phyloP scores from a whole-genome alignment of 495 filamentous ascomycete species.

The Penicillium flavigenum region DNA sequence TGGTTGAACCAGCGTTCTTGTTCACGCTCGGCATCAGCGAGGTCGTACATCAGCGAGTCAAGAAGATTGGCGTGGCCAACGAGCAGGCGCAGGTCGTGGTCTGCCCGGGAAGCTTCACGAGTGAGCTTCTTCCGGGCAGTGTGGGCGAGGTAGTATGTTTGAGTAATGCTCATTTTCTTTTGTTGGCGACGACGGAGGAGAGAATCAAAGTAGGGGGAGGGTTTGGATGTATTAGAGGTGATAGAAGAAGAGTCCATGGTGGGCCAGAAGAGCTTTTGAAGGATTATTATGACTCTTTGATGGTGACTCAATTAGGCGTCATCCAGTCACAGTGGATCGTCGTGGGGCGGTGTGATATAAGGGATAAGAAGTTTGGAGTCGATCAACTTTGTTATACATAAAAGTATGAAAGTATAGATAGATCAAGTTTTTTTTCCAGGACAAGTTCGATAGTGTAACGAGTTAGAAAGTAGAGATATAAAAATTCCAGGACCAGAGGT shows the following conservation, averaged over 20 bases:
- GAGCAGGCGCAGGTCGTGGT: constrained; percentile 91
- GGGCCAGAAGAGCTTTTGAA: constrained; percentile 9
- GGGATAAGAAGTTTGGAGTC: neutral
- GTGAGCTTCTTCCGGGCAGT: constrained; percentile 95
- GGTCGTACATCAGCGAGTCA: constrained; percentile 92
- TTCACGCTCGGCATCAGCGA: constrained; percentile 89
- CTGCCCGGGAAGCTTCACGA: constrained; percentile 78
- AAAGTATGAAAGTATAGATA: constrained; percentile 1
- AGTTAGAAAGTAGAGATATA: neutral
- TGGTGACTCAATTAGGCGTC: constrained; percentile 15
- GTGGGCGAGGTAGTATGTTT: constrained; percentile 97
- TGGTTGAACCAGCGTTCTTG: constrained; percentile 99
- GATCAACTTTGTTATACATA: neutral
- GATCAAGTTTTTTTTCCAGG: constrained; percentile 1
- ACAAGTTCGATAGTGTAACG: constrained; percentile 4
- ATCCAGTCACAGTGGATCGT: constrained; percentile 15
- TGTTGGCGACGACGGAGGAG: constrained; percentile 47
- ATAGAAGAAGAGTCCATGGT: constrained; percentile 28
- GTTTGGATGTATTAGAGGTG: constrained; percentile 12
- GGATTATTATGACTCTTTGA: constrained; percentile 13
- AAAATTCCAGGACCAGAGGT: neutral
- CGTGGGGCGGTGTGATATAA: constrained; percentile 9
- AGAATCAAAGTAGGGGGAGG: constrained; percentile 38
- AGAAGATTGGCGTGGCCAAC: constrained; percentile 98
- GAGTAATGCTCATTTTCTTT: constrained; percentile 91